Conservation (phyloP, 768 basidiomycete species). For the Royoungia palumana region DNA sequence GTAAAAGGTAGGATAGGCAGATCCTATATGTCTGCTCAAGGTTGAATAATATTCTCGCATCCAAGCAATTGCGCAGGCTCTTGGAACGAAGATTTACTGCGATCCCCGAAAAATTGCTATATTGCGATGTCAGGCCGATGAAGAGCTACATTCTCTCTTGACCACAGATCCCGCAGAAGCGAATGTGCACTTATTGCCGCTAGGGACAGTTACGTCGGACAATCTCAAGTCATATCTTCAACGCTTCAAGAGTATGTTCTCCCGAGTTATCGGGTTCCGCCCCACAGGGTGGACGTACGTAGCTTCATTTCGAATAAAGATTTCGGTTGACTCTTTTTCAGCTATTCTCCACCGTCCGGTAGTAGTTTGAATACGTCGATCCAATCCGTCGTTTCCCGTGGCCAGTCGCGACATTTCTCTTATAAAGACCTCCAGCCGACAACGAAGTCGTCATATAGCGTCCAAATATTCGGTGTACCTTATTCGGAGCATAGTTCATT, state of each 20-base stretch:
- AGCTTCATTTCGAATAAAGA: background rate
- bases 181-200: conserved; percentile 81
- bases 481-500: conserved; percentile 98
- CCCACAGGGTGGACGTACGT: conserved; percentile 97
- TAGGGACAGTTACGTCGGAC: conserved; percentile 73
- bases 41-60: background rate
- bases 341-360: conserved; percentile 65
- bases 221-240: conserved; percentile 73
- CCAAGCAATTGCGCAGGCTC: conserved; percentile 77
- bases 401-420: conserved; percentile 67
- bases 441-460: conserved; percentile 62
- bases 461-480: conserved; percentile 79
- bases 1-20: conserved; percentile 68
- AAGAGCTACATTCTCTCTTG: conserved; percentile 74
- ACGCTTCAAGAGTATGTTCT: conserved; percentile 68
- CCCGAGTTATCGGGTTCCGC: conserved; percentile 74
- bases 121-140: conserved; percentile 79
- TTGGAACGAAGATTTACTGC: conserved; percentile 84
- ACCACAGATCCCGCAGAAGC: conserved; percentile 74
- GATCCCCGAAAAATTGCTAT: conserved; percentile 81
- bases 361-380: conserved; percentile 62
- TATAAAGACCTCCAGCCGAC: conserved; percentile 63
- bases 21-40: background rate
- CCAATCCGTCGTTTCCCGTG: conserved; percentile 60
- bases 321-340: conserved; percentile 25